Evolutionary conservation across 148 eudicot genomes (phyloP).

Genomic region (Tetragonia tetragonoides): DNA sequence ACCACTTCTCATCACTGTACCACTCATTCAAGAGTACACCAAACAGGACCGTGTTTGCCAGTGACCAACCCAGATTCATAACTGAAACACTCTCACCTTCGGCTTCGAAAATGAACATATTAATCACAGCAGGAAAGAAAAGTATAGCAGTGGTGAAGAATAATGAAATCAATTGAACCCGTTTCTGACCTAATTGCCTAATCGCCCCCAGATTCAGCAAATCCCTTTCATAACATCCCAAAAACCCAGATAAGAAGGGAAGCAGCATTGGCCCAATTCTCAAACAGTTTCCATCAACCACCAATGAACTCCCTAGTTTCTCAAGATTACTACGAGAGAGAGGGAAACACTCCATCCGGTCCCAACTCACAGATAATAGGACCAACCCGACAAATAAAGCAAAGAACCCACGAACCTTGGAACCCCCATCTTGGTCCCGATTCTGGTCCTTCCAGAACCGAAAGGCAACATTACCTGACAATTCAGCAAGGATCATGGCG

Average conservation of each 20-base stretch:
- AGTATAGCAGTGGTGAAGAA: conserved; percentile 74
- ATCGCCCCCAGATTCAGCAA: conserved; percentile 57
- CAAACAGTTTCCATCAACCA: conserved; percentile 57
- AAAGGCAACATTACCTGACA: conserved; percentile 68
- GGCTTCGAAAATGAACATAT: conserved; percentile 75
- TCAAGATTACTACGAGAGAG: conserved; percentile 57
- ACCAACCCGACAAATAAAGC: conserved; percentile 54
- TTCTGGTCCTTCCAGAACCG: conserved; percentile 38
- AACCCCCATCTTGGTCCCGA: conserved; percentile 34
- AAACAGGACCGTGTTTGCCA: conserved; percentile 86
- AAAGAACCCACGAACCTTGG: conserved; percentile 63
- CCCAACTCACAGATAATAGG: conserved; percentile 88
- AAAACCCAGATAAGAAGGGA: conserved; percentile 83
- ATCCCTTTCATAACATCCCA: conserved; percentile 72
- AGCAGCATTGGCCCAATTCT: conserved; percentile 87
- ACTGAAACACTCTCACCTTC: conserved; percentile 73
- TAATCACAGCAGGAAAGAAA: conserved; percentile 72
- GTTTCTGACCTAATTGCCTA: conserved; percentile 60
- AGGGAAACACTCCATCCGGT: conserved; percentile 83
- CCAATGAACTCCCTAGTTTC: conserved; percentile 42
- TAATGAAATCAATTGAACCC: conserved; percentile 64
- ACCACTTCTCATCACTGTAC: conserved; percentile 57
- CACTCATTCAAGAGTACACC: conserved; percentile 94
- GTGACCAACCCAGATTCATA: conserved; percentile 71
- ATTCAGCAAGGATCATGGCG: conserved; percentile 79